Evolutionary conservation across 371 early-diverging fungal species (phyloP).

Genomic region (Rhizopus microsporus): DNA sequence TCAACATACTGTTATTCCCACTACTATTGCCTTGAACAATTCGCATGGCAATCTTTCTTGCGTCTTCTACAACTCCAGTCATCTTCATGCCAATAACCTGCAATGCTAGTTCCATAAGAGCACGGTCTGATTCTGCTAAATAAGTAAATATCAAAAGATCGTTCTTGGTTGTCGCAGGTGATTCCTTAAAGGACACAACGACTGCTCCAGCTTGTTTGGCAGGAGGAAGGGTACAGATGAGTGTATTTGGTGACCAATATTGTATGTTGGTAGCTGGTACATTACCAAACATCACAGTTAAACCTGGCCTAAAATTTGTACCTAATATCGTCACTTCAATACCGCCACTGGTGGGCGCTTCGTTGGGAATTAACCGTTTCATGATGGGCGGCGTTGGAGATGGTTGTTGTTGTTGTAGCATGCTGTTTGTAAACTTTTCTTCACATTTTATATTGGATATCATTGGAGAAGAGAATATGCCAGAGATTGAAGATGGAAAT

Average conservation of each 20-base stretch:
- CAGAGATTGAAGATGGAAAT: neutral
- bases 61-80: constrained; percentile 77
- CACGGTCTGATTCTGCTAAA: constrained; percentile 76
- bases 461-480: neutral
- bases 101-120: constrained; percentile 84
- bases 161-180: constrained; percentile 43
- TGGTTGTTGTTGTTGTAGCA: constrained; percentile 4
- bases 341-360: constrained; percentile 84
- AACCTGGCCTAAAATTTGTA: constrained; percentile 68
- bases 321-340: constrained; percentile 85
- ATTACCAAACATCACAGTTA: constrained; percentile 65
- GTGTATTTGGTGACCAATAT: constrained; percentile 74
- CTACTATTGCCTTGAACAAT: constrained; percentile 60
- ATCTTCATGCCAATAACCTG: constrained; percentile 86
- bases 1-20: neutral
- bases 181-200: constrained; percentile 74
- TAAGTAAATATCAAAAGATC: constrained; percentile 64
- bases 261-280: constrained; percentile 59
- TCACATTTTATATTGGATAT: neutral
- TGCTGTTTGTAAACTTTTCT: neutral
- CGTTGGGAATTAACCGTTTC: constrained; percentile 69
- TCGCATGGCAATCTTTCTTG: constrained; percentile 73
- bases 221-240: constrained; percentile 86
- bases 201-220: constrained; percentile 75
- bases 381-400: constrained; percentile 28